A percentile compares a stretch with the other conserved stretches of the same genome.
These are phyloP conservation scores for Candolleomyces eurysporus DNA, from an alignment of 768 basidiomycete genomes.

Conservation along the genomic window DNA sequence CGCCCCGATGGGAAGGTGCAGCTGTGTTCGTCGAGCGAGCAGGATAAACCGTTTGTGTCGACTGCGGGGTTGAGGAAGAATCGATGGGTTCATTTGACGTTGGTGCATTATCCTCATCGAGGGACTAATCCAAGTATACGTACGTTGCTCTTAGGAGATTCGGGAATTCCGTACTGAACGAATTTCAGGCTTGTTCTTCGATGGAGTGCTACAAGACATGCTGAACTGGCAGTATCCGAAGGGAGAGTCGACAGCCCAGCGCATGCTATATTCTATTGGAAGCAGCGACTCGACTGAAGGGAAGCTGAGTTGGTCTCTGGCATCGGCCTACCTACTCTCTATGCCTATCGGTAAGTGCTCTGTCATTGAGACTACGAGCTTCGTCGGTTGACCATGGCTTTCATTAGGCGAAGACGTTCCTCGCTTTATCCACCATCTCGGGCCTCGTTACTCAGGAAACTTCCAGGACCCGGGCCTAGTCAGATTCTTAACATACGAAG, in stretches of 20 bases:
- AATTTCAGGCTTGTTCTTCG: slow-evolving; percentile 64
- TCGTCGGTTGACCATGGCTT: slow-evolving; percentile 6
- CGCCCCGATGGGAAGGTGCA: slow-evolving; percentile 58
- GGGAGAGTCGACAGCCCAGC: slow-evolving; percentile 33
- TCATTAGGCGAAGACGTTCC: slow-evolving; percentile 64
- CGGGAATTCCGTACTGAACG: not conserved
- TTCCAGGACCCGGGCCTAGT: slow-evolving; percentile 72
- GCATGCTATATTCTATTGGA: slow-evolving; percentile 53
- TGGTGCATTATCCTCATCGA: slow-evolving; percentile 64
- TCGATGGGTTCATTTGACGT: slow-evolving; percentile 70
- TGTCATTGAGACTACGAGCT: not conserved
- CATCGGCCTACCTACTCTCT: slow-evolving; percentile 62
- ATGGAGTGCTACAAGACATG: slow-evolving; percentile 65
- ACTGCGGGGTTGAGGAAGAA: slow-evolving; percentile 46
- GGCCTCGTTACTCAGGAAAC: slow-evolving; percentile 72
- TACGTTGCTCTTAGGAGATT: slow-evolving; percentile 27
- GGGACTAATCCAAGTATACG: slow-evolving; percentile 58
- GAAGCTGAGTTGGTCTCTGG: slow-evolving; percentile 64
- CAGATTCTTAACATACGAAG: slow-evolving; percentile 82
- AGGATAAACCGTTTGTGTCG: slow-evolving; percentile 38
- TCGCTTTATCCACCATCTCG: slow-evolving; percentile 76
- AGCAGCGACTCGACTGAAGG: slow-evolving; percentile 38
- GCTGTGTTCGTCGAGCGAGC: slow-evolving; percentile 35
- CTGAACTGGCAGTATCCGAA: slow-evolving; percentile 66
- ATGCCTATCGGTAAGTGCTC: slow-evolving; percentile 48